Evolutionary conservation across 495 filamentous ascomycete genomes (phyloP), one percentile per base, ranked within the genome.

Genomic region (Lepidopterella palustris): DNA sequence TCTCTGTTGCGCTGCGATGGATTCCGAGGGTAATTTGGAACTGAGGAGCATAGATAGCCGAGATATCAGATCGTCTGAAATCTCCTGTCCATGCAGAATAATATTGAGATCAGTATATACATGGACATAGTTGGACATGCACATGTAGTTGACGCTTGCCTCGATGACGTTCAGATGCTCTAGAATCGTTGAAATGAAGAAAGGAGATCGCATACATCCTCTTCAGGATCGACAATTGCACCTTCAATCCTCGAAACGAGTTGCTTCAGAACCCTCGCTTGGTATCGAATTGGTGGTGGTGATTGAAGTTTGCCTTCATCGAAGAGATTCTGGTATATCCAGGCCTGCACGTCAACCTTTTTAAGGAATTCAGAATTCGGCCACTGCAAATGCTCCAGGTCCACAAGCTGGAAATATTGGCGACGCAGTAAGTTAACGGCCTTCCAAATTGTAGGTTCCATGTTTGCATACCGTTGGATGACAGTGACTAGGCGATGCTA

Each of bases 211-310:
- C 87, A 76, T 85, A 96, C 90, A 86, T 95, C 85, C 74, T 86
- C 78, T 54, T 93, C 89, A 60, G 88, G 90, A 71, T 95, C 81
- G 31, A 77, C 72, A 24, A 93, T 85, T 23, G 82, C 76, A 9
- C 76, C 71, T 71, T 95, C 88, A 31, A 95, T 82, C 26, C 73
- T 80, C 4, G 76, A 64, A 1, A 87, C 70, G 42, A 95, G 74
- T 57, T 79, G 72, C 71, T 93, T 95, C 55, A 95, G 68, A 0
- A 91, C 79, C 42, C 84, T 79, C n/a, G 86, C 68, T 53, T 81
- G 81, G 64, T 96, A 95, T 15, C 81, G 72, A 23, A 73, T 72
- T 39, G 88, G 87, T 48, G 87, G 88, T 6, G 80, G 70, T 51
- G 74, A 73, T 8, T 58, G 18, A 20, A 84, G 63, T 0, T 70